Base-by-base conservation (phyloP, 179 eudicot species). In the Beta lomatogona region DNA sequence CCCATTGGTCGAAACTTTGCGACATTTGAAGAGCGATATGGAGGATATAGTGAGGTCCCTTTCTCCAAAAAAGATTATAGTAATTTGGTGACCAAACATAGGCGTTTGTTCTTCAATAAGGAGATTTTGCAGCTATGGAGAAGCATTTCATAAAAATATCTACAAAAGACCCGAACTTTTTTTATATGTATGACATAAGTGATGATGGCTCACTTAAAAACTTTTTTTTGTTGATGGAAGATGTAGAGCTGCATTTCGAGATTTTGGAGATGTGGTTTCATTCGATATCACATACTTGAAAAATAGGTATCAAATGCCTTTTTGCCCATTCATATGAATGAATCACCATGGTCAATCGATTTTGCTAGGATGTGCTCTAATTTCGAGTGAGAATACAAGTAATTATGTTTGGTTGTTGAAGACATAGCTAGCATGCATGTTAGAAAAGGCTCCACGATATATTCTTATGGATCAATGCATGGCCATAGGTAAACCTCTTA, bases 171-270 rank as follows among this genome's bases (percentile, higher is more conserved):
- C 10, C 14, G 9, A 52, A 21, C 0, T 52, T 52, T 11, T 52
- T 50, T 5, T 72, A 72, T 10, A n/a, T 9, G 36, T 72, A 72
- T 45, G 76, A 72, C 19, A 72, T 41, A 4, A 50, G 31, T 50
- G 6, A 57, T 36, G 60, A 31, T 57, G 10, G 60, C 4, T n/a
- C 25, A 6, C 59, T 74, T 9, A 28, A 31, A 22, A 74, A 52
- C 25, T 16, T 73, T 1, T 53, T 73, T 31, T 28, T 57, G 76
- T 21, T 8, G 76, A 73, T 73, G 76, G 44, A 31, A 60, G 65
- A 15, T 41, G 65, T 36, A 74, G 77, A 57, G 77, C 50, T 14
- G 77, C 77, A 55, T 74, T 55, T 19, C 14, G 22, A 28, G 77
- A 55, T 8, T 55, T 74, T 57, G 65, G 65, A 50, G 65, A 36